Evolutionary conservation across 257 asterid genomes (phyloP).

Genomic region (Cordia subcordata): DNA sequence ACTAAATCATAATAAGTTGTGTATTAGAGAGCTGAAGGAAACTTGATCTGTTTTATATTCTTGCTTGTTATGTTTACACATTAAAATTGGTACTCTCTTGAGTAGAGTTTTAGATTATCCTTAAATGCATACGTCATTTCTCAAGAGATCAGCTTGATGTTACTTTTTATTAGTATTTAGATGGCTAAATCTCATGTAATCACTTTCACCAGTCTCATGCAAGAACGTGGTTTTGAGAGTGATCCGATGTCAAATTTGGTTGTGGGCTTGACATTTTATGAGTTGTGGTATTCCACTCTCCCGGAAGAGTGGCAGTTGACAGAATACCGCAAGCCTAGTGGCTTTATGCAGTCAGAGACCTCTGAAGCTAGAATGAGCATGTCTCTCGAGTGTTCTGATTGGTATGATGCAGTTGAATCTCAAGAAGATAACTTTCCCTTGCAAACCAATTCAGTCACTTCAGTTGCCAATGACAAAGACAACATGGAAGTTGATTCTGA

Average conservation of each 20-base stretch:
- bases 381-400: conserved; percentile 38
- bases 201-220: conserved; percentile 52
- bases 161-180: background rate
- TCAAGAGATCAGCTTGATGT: too few species aligned
- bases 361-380: conserved; percentile 24
- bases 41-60: too few species aligned
- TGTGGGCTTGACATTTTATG: conserved; percentile 66
- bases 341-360: conserved; percentile 32
- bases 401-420: conserved; percentile 34
- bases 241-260: conserved; percentile 67
- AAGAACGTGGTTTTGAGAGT: conserved; percentile 53
- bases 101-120: too few species aligned
- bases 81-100: too few species aligned
- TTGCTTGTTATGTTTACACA: background rate
- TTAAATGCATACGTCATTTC: too few species aligned
- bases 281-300: conserved; percentile 61
- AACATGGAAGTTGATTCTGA: conserved; percentile 15
- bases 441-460: conserved; percentile 46
- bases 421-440: conserved; percentile 25
- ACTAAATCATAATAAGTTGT: too few species aligned
- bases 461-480: conserved; percentile 59
- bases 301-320: conserved; percentile 57
- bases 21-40: too few species aligned
- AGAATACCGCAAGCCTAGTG: conserved; percentile 23
- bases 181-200: conserved; percentile 9